Conservation (phyloP, 345 rosid species). For the Salix suchowensis region DNA sequence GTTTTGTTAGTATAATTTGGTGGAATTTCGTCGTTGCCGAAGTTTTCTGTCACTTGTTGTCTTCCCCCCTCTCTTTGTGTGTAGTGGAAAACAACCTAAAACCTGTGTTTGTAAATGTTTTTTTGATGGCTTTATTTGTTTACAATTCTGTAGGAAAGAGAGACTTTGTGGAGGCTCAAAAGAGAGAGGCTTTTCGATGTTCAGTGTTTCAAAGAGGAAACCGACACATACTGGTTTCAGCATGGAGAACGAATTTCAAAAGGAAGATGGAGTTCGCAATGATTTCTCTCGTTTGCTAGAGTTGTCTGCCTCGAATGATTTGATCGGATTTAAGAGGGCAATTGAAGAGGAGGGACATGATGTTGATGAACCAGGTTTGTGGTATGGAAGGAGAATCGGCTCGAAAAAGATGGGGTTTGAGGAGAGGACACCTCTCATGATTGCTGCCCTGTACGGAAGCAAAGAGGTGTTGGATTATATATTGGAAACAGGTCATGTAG, state of each 20-base stretch:
- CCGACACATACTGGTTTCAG: conserved; percentile 18
- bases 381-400: conserved; percentile 75
- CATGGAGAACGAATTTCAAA: conserved; percentile 15
- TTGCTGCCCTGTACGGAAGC: conserved; percentile 88
- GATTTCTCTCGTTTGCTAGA: conserved; percentile 58
- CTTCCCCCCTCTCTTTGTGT: not conserved
- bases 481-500: conserved; percentile 41
- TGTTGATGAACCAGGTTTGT: conserved; percentile 53
- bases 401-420: conserved; percentile 60
- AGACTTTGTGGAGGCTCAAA: conserved; percentile 2
- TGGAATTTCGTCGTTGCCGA: no score
- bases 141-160: conserved; percentile 17
- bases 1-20: not conserved
- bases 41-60: not conserved
- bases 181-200: conserved; percentile 26
- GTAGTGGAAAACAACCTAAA: not conserved
- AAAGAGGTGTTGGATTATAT: conserved; percentile 56
- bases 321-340: conserved; percentile 48
- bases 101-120: conserved; percentile 20
- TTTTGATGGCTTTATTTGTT: conserved; percentile 10
- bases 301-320: conserved; percentile 65
- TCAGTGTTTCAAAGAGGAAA: conserved; percentile 39
- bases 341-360: conserved; percentile 50
- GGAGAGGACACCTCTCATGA: conserved; percentile 81
- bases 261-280: conserved; percentile 16